Evolutionary conservation across 139 green algal genomes (phyloP).

Genomic region (Chlamydomonas sp.): DNA sequence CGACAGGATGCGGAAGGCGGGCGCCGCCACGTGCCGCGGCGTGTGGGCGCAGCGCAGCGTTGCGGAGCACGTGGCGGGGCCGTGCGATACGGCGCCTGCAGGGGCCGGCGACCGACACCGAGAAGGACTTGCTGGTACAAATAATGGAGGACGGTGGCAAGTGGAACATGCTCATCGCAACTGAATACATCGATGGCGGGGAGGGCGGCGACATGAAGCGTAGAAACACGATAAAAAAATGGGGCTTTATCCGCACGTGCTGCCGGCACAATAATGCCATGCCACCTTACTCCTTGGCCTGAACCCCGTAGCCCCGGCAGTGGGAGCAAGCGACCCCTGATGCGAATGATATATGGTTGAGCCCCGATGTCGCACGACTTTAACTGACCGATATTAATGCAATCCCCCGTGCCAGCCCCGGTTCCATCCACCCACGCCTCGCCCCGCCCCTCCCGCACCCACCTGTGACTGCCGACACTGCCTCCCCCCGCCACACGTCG

Average conservation of each 20-base stretch:
- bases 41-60: constrained; percentile 6
- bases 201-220: neutral
- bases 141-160: too few relatives aligned
- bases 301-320: too few relatives aligned
- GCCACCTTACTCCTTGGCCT: too few relatives aligned
- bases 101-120: neutral
- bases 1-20: constrained; percentile 76
- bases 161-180: too few relatives aligned
- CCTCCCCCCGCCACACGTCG: neutral
- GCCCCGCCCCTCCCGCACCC: neutral
- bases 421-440: too few relatives aligned
- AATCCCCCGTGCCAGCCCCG: too few relatives aligned
- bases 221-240: neutral
- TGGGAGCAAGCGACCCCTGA: too few relatives aligned
- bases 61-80: constrained; percentile 51
- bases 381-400: too few relatives aligned
- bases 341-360: too few relatives aligned
- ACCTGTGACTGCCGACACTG: constrained; percentile 5
- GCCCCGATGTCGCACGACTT: too few relatives aligned
- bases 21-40: neutral
- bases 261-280: neutral
- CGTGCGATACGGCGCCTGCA: constrained; percentile 53
- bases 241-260: neutral
- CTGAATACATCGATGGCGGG: neutral
- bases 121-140: too few relatives aligned